phyloP scores from a whole-genome alignment of 2,329 filamentous ascomycete genomes.

The Calonectria pseudoturangicola region DNA sequence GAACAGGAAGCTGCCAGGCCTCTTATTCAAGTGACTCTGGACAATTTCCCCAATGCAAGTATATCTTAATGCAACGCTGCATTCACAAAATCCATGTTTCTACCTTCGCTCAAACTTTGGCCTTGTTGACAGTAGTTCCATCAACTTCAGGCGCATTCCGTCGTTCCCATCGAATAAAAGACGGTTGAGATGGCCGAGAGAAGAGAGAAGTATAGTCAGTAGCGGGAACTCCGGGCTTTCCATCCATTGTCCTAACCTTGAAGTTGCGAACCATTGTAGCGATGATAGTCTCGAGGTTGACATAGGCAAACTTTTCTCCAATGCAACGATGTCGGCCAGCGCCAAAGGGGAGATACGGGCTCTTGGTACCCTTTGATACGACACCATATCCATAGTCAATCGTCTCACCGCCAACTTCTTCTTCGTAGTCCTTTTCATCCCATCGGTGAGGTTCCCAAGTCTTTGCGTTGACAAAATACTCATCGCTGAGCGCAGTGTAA shows the following conservation, averaged over 20 bases:
- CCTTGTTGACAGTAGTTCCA: neutral
- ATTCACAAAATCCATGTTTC: neutral
- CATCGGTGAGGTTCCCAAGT: constrained; percentile 58
- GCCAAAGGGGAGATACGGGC: constrained; percentile 79
- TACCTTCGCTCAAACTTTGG: neutral
- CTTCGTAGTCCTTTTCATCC: constrained; percentile 45
- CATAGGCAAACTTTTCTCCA: constrained; percentile 84
- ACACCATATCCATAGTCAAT: constrained; percentile 57
- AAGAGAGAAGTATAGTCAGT: constrained; percentile 78
- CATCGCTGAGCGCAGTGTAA: constrained; percentile 67
- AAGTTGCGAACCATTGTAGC: constrained; percentile 77
- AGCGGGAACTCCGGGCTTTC: constrained; percentile 72
- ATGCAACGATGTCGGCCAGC: constrained; percentile 84
- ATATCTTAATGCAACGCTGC: neutral
- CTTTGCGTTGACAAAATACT: constrained; percentile 71
- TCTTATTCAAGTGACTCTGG: too few species aligned
- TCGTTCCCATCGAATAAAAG: constrained; percentile 59
- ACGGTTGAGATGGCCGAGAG: constrained; percentile 59
- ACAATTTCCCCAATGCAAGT: too few species aligned
- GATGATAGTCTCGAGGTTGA: constrained; percentile 80
- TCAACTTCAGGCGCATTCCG: constrained; percentile 37
- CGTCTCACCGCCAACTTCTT: constrained; percentile 44
- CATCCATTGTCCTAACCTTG: constrained; percentile 74
- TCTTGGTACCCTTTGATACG: constrained; percentile 59
- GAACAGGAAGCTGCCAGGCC: too few species aligned